phyloP scores from a whole-genome alignment of 1,139 yeast species.

The Pneumocystis murina region DNA sequence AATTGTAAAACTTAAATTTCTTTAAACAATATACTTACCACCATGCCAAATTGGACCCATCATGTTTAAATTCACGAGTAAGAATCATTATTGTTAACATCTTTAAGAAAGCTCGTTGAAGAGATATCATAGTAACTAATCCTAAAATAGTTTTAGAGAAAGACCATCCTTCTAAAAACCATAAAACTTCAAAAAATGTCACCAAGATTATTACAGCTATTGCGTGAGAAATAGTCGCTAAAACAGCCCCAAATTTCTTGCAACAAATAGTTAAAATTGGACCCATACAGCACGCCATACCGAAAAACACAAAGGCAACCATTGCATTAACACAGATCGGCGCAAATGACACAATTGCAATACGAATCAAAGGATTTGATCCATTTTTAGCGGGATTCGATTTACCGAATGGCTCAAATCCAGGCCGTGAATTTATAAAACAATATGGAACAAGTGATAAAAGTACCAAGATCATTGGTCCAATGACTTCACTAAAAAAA shows the following conservation, averaged over 20 bases:
- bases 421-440: slow-evolving; percentile 92
- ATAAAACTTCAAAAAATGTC: slow-evolving; percentile 50
- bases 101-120: slow-evolving; percentile 81
- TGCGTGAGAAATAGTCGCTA: slow-evolving; percentile 97
- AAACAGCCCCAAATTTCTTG: slow-evolving; percentile 92
- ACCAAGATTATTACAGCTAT: slow-evolving; percentile 45
- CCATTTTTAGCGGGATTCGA: slow-evolving; percentile 11
- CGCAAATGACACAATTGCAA: slow-evolving; percentile 75
- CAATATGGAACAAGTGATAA: slow-evolving; percentile 84
- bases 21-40: slow-evolving; percentile 36
- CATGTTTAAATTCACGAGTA: slow-evolving; percentile 96
- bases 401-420: slow-evolving; percentile 35
- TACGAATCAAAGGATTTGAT: slow-evolving; percentile 43
- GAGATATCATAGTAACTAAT: slow-evolving; percentile 64
- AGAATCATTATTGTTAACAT: slow-evolving; percentile 60
- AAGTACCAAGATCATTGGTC: slow-evolving; percentile 75
- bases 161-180: slow-evolving; percentile 90
- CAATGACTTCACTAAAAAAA: slow-evolving; percentile 71
- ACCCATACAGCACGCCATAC: slow-evolving; percentile 91
- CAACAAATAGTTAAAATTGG: slow-evolving; percentile 90
- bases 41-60: slow-evolving; percentile 93
- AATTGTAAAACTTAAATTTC: not conserved
- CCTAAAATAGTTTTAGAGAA: slow-evolving; percentile 83
- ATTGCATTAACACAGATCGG: slow-evolving; percentile 89
- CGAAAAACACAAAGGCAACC: slow-evolving; percentile 43